A percentile compares a stretch with the other conserved stretches of the same genome.
phyloP scores from a whole-genome alignment of 1,139 yeast genomes.

The Suhomyces bokatorum region DNA sequence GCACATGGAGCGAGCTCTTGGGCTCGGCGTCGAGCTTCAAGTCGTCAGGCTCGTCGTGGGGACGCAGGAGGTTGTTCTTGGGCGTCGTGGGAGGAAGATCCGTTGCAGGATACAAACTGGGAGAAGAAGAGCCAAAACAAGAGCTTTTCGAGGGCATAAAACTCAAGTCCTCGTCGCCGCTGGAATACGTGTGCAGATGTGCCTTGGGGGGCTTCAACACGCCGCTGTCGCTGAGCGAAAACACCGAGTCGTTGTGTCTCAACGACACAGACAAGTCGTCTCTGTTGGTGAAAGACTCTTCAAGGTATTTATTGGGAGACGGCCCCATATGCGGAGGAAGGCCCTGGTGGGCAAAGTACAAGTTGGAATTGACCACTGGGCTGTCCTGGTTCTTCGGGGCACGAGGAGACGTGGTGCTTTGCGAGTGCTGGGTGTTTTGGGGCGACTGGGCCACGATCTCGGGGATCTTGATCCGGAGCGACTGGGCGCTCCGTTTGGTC shows the following conservation, averaged over 20 bases:
- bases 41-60: conserved; percentile 1
- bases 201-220: conserved; percentile 28
- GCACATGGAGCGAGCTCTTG: not conserved
- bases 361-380: conserved; percentile 43
- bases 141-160: conserved; percentile 1
- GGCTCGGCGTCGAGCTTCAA: conserved; percentile 3
- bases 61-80: conserved; percentile 3
- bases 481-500: conserved; percentile 12
- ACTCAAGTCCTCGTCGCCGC: conserved; percentile 15
- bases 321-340: conserved; percentile 49
- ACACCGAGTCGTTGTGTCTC: conserved; percentile 47
- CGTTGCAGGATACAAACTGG: not conserved
- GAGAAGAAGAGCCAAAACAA: conserved; percentile 8
- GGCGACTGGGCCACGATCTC: conserved; percentile 12
- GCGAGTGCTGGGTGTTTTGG: not conserved
- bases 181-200: conserved; percentile 15
- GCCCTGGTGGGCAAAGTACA: conserved; percentile 57
- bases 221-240: conserved; percentile 27
- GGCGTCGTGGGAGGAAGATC: conserved; percentile 12
- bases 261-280: conserved; percentile 37
- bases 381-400: conserved; percentile 15
- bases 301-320: conserved; percentile 16
- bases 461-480: conserved; percentile 10
- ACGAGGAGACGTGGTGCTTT: conserved; percentile 2
- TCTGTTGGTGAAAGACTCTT: conserved; percentile 11